Conservation (phyloP, 768 basidiomycete genomes). For the Mycena venus region DNA sequence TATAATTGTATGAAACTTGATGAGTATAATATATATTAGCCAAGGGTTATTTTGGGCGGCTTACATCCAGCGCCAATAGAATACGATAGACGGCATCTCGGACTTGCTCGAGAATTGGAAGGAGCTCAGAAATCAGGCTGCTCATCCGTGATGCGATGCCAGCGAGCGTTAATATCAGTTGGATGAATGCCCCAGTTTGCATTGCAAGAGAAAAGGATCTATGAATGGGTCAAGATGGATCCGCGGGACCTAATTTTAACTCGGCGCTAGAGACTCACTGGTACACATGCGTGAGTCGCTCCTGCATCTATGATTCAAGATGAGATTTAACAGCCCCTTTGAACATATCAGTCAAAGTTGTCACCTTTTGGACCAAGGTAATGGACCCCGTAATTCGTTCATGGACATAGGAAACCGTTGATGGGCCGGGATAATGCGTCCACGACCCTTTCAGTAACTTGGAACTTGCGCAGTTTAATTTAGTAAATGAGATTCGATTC, state of each 20-base stretch:
- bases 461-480: constrained; percentile 49
- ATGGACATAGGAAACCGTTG: constrained; percentile 48
- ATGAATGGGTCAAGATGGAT: not conserved
- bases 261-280: constrained; percentile 51
- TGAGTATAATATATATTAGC: not conserved
- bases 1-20: constrained; percentile 17
- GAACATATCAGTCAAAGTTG: not conserved
- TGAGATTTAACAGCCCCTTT: not conserved
- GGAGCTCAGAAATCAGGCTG: constrained; percentile 58
- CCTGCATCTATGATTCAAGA: constrained; percentile 54
- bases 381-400: constrained; percentile 52
- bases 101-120: constrained; percentile 49
- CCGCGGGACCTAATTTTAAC: not conserved
- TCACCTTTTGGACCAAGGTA: constrained; percentile 62
- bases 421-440: constrained; percentile 67
- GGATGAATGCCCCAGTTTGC: constrained; percentile 82
- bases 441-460: constrained; percentile 73
- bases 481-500: not conserved
- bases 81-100: constrained; percentile 44
- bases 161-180: constrained; percentile 71
- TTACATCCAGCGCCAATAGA: constrained; percentile 48
- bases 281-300: constrained; percentile 65
- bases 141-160: constrained; percentile 74
- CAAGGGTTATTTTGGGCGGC: constrained; percentile 14
- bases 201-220: constrained; percentile 76